Evolutionary conservation across 129 eudicot species (phyloP).

Genomic region (Flaveria sonorensis): DNA sequence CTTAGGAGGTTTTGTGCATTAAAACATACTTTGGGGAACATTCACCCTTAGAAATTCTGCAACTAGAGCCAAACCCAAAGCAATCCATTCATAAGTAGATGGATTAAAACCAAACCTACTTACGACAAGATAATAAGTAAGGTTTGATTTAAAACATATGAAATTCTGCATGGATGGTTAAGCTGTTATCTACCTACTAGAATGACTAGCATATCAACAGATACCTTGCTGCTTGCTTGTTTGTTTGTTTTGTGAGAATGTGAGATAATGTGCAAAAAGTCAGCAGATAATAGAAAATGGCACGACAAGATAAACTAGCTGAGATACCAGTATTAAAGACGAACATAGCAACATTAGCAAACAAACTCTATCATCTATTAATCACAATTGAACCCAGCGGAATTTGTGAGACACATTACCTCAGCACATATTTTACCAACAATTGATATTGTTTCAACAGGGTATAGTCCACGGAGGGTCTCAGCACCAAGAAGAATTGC

Average conservation of each 20-base stretch:
- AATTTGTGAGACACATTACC: conserved; percentile 33
- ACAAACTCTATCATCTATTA: conserved; percentile 1
- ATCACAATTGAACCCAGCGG: neutral
- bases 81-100: neutral
- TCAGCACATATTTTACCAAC: conserved; percentile 73
- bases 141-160: neutral
- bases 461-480: conserved; percentile 73
- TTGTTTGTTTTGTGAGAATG: neutral
- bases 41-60: neutral
- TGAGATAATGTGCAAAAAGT: conserved; percentile 1
- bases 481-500: conserved; percentile 82
- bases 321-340: neutral
- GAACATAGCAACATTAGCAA: neutral
- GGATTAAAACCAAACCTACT: neutral
- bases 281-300: neutral
- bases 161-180: neutral
- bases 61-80: neutral
- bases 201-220: neutral
- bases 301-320: neutral
- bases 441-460: conserved; percentile 63
- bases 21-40: neutral
- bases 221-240: neutral
- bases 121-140: neutral
- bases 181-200: neutral
- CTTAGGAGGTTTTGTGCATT: neutral